phyloP scores from a whole-genome alignment of 2,329 filamentous ascomycete genomes.

The Penicillium sp. region DNA sequence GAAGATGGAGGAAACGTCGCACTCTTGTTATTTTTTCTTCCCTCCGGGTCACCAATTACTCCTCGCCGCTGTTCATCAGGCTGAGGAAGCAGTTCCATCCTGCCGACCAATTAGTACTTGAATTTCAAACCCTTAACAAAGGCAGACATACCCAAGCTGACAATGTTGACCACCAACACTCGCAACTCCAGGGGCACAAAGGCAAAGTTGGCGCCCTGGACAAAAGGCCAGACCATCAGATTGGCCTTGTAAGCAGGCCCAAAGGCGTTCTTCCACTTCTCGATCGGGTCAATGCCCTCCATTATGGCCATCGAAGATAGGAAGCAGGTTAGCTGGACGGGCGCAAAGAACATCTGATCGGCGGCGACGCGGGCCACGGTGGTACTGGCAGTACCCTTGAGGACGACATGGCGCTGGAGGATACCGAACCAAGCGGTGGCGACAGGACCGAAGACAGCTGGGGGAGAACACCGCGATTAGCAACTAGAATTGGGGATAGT shows the following conservation, averaged over 20 bases:
- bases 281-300: constrained; percentile 67
- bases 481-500: neutral
- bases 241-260: constrained; percentile 75
- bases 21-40: constrained; percentile 42
- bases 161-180: constrained; percentile 82
- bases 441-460: constrained; percentile 79
- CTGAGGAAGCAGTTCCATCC: constrained; percentile 65
- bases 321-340: constrained; percentile 80
- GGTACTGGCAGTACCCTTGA: constrained; percentile 66
- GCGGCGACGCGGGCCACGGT: constrained; percentile 75
- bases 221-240: constrained; percentile 83
- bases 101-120: constrained; percentile 28
- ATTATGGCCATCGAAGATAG: constrained; percentile 81
- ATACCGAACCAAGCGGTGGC: constrained; percentile 86
- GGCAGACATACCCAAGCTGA: constrained; percentile 64
- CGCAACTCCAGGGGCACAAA: constrained; percentile 81
- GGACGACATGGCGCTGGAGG: constrained; percentile 71
- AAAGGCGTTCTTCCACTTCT: constrained; percentile 76
- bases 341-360: constrained; percentile 83
- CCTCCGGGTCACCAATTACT: constrained; percentile 22
- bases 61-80: constrained; percentile 56
- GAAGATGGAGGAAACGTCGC: constrained; percentile 28
- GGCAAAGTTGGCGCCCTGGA: constrained; percentile 86
- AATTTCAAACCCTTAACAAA: constrained; percentile 11
- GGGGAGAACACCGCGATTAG: neutral